A percentile compares a stretch with the other conserved stretches of the same genome.
Evolutionary conservation across 1,284 basidiomycete genomes (phyloP).

Genomic region (Irpex sp.): DNA sequence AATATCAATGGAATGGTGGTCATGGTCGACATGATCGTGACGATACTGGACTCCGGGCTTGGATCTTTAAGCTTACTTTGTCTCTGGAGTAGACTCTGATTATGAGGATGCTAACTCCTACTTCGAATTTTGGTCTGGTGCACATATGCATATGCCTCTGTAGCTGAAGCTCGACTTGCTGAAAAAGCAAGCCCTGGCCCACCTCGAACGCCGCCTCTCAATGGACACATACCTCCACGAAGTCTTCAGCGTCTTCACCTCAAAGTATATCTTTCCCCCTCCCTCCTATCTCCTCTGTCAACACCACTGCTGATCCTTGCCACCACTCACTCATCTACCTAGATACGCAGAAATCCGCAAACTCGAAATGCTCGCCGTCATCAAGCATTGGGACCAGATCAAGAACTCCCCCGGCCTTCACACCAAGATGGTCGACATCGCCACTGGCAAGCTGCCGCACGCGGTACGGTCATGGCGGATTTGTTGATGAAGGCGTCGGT

Average conservation of each 20-base stretch:
- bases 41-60: too few species aligned
- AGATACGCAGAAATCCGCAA: slow-evolving; percentile 11
- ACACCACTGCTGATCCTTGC: too few species aligned
- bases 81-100: too few species aligned
- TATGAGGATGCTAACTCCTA: too few species aligned
- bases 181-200: slow-evolving; percentile 12
- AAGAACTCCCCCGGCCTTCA: slow-evolving; percentile 2
- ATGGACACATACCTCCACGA: slow-evolving; percentile 13
- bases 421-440: slow-evolving; percentile 10
- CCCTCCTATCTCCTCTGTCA: neutral
- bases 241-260: slow-evolving; percentile 19
- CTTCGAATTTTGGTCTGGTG: too few species aligned
- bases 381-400: slow-evolving; percentile 12
- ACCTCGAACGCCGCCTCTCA: slow-evolving; percentile 14
- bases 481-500: slow-evolving; percentile 8
- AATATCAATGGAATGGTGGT: too few species aligned
- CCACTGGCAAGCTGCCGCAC: slow-evolving; percentile 10
- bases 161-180: slow-evolving; percentile 15
- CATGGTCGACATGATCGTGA: too few species aligned
- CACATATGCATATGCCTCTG: too few species aligned
- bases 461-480: slow-evolving; percentile 10
- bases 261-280: slow-evolving; percentile 9
- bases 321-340: neutral
- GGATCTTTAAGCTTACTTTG: too few species aligned
- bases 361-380: slow-evolving; percentile 9